Evolutionary conservation across 2,329 filamentous ascomycete genomes (phyloP).

Genomic region (Sphaerulina vaccinii): DNA sequence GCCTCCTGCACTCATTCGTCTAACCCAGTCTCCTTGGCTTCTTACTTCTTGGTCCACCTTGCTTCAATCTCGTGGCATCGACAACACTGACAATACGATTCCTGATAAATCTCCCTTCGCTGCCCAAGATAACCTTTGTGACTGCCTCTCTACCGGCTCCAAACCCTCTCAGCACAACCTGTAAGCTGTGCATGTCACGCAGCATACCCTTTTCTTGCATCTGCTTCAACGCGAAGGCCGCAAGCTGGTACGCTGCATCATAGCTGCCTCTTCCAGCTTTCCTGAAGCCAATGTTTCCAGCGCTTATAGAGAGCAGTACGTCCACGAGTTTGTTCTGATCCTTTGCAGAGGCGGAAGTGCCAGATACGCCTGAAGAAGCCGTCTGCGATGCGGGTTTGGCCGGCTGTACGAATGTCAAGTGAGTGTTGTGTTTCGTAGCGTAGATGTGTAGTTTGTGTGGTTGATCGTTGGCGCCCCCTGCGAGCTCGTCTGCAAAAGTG

Average conservation of each 20-base stretch:
- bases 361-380: constrained; percentile 27
- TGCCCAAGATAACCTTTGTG: constrained; percentile 82
- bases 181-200: constrained; percentile 71
- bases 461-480: constrained; percentile 13
- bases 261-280: constrained; percentile 78
- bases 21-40: constrained; percentile 77
- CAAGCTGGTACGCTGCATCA: constrained; percentile 89
- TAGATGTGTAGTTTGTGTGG: constrained; percentile 87
- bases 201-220: constrained; percentile 80
- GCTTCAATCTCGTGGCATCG: constrained; percentile 88
- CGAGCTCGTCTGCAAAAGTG: constrained; percentile 21
- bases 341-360: constrained; percentile 48
- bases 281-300: constrained; percentile 87
- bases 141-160: constrained; percentile 84
- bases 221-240: constrained; percentile 76
- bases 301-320: constrained; percentile 74
- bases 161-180: constrained; percentile 81
- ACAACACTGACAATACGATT: constrained; percentile 74
- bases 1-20: no score
- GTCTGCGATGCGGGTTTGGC: constrained; percentile 30
- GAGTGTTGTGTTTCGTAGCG: constrained; percentile 88
- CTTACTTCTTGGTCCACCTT: constrained; percentile 86
- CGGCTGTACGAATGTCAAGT: constrained; percentile 84
- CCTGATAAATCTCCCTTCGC: constrained; percentile 74
- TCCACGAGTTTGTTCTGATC: constrained; percentile 50